phyloP scores from a whole-genome alignment of 805 yeast species.

The Wilhelminamyces savonicus region DNA sequence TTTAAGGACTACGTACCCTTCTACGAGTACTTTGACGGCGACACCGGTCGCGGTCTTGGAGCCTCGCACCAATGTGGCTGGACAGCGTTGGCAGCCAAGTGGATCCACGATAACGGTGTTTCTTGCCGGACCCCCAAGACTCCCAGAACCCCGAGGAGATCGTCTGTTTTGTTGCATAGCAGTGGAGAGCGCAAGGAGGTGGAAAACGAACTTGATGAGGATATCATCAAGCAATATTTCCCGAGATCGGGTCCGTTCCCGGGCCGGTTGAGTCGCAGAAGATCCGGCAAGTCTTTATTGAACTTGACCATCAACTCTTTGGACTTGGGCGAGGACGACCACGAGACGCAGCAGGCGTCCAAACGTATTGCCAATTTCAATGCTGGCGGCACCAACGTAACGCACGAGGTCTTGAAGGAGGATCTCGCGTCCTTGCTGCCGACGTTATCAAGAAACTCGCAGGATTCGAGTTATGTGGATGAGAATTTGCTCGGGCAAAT shows the following conservation, averaged over 20 bases:
- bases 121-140: slow-evolving; percentile 42
- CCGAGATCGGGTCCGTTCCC: slow-evolving; percentile 45
- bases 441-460: slow-evolving; percentile 17
- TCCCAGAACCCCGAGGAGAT: slow-evolving; percentile 16
- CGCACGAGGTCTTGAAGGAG: slow-evolving; percentile 11
- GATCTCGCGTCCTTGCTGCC: slow-evolving; percentile 13
- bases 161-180: slow-evolving; percentile 16
- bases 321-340: slow-evolving; percentile 62
- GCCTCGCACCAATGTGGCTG: slow-evolving; percentile 95
- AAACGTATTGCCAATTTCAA: slow-evolving; percentile 7
- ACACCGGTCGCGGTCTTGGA: slow-evolving; percentile 89
- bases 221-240: slow-evolving; percentile 34
- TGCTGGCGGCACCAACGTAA: slow-evolving; percentile 13
- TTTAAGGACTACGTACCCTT: slow-evolving; percentile 75
- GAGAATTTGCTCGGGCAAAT: slow-evolving; percentile 29
- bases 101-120: slow-evolving; percentile 84
- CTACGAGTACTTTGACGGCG: slow-evolving; percentile 89
- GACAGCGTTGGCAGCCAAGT: slow-evolving; percentile 89
- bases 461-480: slow-evolving; percentile 26
- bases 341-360: slow-evolving; percentile 12
- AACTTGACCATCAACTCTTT: slow-evolving; percentile 62
- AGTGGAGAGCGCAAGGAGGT: slow-evolving; percentile 8
- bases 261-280: slow-evolving; percentile 54
- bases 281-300: slow-evolving; percentile 67
- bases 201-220: slow-evolving; percentile 16